Conservation (phyloP, 2,329 filamentous ascomycete species). For the Cytospora schulzeri region DNA sequence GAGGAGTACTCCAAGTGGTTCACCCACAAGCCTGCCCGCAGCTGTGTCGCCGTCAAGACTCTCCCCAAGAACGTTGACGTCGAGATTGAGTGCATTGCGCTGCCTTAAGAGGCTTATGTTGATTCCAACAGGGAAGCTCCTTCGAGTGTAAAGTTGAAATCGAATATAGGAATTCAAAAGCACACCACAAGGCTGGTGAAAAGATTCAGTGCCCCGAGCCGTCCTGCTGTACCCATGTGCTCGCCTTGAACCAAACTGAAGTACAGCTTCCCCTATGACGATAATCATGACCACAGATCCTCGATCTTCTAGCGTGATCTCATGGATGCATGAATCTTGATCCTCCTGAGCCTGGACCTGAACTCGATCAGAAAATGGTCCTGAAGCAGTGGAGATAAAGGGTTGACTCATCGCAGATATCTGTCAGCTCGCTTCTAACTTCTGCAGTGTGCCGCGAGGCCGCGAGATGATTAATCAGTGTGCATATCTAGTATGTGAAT, state of each 20-base stretch:
- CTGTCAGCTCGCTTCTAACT: not conserved
- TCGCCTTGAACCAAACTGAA: not conserved
- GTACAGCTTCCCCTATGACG: not conserved
- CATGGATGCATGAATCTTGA: not conserved
- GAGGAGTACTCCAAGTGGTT: constrained; percentile 83
- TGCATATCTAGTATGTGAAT: not conserved
- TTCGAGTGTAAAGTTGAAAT: not conserved
- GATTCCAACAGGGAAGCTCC: not conserved
- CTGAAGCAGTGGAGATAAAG: not conserved
- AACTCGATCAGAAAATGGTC: not conserved
- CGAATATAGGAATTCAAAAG: not conserved
- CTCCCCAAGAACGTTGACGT: constrained; percentile 84
- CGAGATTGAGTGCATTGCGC: constrained; percentile 87
- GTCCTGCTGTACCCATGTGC: not conserved
- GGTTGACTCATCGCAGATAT: not conserved
- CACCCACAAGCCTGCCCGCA: constrained; percentile 80
- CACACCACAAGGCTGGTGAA: not conserved
- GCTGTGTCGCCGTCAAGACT: constrained; percentile 87
- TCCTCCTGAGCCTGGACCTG: not conserved
- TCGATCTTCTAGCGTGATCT: not conserved
- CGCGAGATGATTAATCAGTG: not conserved
- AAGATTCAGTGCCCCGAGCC: not conserved
- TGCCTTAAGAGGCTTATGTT: constrained; percentile 48
- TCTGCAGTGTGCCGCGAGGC: not conserved
- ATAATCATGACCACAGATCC: not conserved